Conservation (phyloP, 2,329 filamentous ascomycete species). For the Aplosporella prunicola region DNA sequence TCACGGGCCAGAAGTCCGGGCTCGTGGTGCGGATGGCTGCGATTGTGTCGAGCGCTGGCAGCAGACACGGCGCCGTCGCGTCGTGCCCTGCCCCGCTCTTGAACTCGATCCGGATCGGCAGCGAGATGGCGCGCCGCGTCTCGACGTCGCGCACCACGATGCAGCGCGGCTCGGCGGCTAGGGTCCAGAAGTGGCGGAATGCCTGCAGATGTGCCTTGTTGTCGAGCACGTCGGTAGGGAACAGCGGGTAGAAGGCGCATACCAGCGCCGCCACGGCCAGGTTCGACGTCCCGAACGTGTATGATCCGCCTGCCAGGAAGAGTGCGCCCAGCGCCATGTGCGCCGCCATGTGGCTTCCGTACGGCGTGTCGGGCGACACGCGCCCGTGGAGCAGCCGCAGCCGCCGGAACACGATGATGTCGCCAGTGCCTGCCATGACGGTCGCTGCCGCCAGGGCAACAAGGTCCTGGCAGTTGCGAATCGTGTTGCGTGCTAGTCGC, state of each 20-base stretch:
- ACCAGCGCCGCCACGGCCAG: constrained; percentile 78
- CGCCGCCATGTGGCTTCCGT: constrained; percentile 85
- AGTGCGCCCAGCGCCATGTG: constrained; percentile 86
- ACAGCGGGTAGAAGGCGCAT: constrained; percentile 88
- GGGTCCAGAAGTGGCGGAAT: constrained; percentile 93
- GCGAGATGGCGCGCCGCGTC: constrained; percentile 66
- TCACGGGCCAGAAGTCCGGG: constrained; percentile 70
- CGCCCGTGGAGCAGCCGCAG: constrained; percentile 82
- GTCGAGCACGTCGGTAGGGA: constrained; percentile 80
- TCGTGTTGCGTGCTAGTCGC: constrained; percentile 70
- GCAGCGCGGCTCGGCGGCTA: constrained; percentile 83
- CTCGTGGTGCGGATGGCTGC: constrained; percentile 51
- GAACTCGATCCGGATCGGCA: constrained; percentile 59
- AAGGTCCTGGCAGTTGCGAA: constrained; percentile 84
- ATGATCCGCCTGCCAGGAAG: constrained; percentile 85
- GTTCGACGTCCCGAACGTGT: constrained; percentile 83
- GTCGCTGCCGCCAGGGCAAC: constrained; percentile 72
- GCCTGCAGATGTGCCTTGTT: constrained; percentile 93
- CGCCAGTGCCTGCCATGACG: constrained; percentile 94
- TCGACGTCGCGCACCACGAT: constrained; percentile 80
- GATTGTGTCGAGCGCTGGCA: constrained; percentile 57
- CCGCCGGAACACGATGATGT: constrained; percentile 73
- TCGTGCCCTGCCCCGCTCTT: constrained; percentile 29
- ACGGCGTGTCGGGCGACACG: constrained; percentile 72
- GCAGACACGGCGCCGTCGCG: constrained; percentile 46